Evolutionary conservation across 306 rosid species (phyloP).

Genomic region (Abrus precatorius): DNA sequence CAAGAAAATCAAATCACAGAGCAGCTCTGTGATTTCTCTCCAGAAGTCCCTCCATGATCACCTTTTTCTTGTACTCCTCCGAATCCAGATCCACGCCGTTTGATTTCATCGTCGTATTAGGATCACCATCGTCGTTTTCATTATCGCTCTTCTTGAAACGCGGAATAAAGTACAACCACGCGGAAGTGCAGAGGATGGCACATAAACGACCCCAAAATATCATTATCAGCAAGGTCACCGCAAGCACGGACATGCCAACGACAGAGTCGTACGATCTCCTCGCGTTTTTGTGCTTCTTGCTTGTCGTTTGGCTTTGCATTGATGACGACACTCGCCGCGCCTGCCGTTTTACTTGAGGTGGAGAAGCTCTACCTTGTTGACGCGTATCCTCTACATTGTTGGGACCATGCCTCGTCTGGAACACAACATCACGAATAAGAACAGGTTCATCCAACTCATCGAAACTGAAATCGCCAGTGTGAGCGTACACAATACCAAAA

Average conservation of each 20-base stretch:
- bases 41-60: conserved; percentile 60
- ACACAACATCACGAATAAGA: neutral
- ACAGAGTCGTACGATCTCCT: conserved; percentile 43
- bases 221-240: conserved; percentile 65
- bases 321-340: conserved; percentile 25
- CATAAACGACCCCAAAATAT: conserved; percentile 73
- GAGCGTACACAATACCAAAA: no score
- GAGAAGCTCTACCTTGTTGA: conserved; percentile 42
- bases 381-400: conserved; percentile 50
- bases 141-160: conserved; percentile 27
- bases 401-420: conserved; percentile 51
- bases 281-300: conserved; percentile 9
- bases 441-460: neutral
- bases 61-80: conserved; percentile 54
- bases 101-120: neutral
- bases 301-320: conserved; percentile 8
- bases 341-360: conserved; percentile 37
- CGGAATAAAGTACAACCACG: conserved; percentile 69
- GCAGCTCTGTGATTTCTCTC: conserved; percentile 48
- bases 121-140: neutral
- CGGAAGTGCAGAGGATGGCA: conserved; percentile 75
- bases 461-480: neutral
- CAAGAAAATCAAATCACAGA: conserved; percentile 3
- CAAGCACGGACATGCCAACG: conserved; percentile 62
- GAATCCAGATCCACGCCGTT: conserved; percentile 53